Percentiles rank a stretch among this genome's conserved stretches.
Evolutionary conservation across 139 green algal genomes (phyloP).

Genomic region (Chlamydomonas sphaeroides): DNA sequence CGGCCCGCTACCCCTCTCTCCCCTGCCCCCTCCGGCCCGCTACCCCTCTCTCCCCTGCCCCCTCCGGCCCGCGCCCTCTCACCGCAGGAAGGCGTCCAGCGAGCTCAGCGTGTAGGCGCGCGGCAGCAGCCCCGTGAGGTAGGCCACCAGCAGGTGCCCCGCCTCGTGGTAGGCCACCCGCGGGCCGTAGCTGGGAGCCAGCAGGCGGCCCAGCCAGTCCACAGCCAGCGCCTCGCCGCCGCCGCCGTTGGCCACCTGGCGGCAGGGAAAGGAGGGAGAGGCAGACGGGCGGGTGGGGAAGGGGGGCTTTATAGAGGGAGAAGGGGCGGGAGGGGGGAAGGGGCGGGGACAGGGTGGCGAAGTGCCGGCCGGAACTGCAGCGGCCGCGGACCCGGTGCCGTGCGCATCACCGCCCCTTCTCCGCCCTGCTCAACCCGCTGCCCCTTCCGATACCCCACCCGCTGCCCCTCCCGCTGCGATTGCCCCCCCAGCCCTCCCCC

Average conservation of each 20-base stretch:
- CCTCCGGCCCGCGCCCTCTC: background rate
- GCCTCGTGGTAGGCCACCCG: conserved; percentile 90
- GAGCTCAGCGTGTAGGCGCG: conserved; percentile 88
- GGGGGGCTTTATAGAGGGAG: background rate
- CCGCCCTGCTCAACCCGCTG: too few species aligned
- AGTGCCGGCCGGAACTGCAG: too few species aligned
- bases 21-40: too few species aligned
- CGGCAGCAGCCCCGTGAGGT: conserved; percentile 92
- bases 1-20: too few species aligned
- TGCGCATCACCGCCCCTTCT: too few species aligned
- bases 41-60: too few species aligned
- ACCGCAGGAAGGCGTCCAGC: conserved; percentile 83
- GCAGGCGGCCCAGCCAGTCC: conserved; percentile 72
- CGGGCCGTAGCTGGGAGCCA: conserved; percentile 67
- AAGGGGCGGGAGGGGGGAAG: too few species aligned
- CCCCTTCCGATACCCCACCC: too few species aligned
- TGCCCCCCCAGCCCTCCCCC: too few species aligned
- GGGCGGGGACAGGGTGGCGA: too few species aligned
- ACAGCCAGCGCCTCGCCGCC: conserved; percentile 82
- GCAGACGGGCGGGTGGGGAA: background rate
- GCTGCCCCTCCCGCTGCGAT: too few species aligned
- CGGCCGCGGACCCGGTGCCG: too few species aligned
- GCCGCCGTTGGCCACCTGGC: conserved; percentile 68
- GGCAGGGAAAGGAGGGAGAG: background rate
- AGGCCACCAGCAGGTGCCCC: conserved; percentile 95